Conservation (phyloP, 805 yeast genomes). For the Lipomyces kockii region DNA sequence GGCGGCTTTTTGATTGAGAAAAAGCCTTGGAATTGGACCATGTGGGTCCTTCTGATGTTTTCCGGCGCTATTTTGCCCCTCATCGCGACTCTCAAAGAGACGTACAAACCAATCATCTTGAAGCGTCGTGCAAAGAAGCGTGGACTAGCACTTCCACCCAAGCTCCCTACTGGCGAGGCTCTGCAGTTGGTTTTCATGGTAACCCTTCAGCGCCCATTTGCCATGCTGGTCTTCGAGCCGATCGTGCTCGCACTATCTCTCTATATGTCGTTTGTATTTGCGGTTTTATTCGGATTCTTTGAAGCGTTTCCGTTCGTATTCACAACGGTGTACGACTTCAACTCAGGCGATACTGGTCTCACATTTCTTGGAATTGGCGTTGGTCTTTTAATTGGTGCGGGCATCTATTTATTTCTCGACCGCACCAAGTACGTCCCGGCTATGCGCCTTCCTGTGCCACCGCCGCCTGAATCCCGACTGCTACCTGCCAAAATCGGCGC, state of each 20-base stretch:
- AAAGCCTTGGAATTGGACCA: slow-evolving; percentile 64
- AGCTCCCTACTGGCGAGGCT: slow-evolving; percentile 43
- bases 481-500: slow-evolving; percentile 60
- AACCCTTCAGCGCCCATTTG: slow-evolving; percentile 64
- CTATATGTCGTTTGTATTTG: slow-evolving; percentile 59
- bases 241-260: slow-evolving; percentile 63
- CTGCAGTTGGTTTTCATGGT: slow-evolving; percentile 54
- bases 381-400: slow-evolving; percentile 49
- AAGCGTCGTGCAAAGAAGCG: slow-evolving; percentile 63
- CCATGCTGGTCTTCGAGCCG: slow-evolving; percentile 75
- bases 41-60: slow-evolving; percentile 73
- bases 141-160: slow-evolving; percentile 48
- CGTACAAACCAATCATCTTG: slow-evolving; percentile 71
- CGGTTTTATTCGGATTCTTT: slow-evolving; percentile 60
- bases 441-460: slow-evolving; percentile 7
- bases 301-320: slow-evolving; percentile 62
- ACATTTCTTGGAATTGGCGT: slow-evolving; percentile 67
- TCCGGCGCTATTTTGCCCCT: slow-evolving; percentile 59
- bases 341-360: slow-evolving; percentile 57
- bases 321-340: slow-evolving; percentile 52
- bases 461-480: slow-evolving; percentile 52
- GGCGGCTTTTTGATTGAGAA: slow-evolving; percentile 60
- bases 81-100: slow-evolving; percentile 60
- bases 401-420: slow-evolving; percentile 30
- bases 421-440: slow-evolving; percentile 20